Base-by-base conservation (phyloP, 2,329 filamentous ascomycete species). In the Hypoxylon sp. region DNA sequence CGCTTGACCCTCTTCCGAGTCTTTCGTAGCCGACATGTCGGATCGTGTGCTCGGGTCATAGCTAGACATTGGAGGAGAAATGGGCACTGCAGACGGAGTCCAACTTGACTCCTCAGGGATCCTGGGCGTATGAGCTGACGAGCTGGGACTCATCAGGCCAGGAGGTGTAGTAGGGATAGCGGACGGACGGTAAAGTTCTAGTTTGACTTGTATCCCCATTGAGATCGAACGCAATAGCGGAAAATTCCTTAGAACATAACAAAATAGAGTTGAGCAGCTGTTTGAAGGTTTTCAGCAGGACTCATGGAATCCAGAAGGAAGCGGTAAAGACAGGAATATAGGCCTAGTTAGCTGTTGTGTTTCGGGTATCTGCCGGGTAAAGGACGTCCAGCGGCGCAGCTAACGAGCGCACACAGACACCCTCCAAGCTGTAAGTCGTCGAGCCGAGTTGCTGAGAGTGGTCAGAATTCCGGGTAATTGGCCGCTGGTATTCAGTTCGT, bases 21-120 rank as follows among this genome's bases (percentile, higher is more conserved):
- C 77, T 72, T 79, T 80, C 62, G 77, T 78, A 66, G 78, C 71
- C 70, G 78, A 78, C 80, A 83, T 80, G 63, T 82, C 80, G 75
- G 77, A 72, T 73, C 76, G 80, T 66, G 78, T 73, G 68, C 77
- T 74, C 67, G 80, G 82, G 61, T 85, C 85, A 86, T 87, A 84
- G 76, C 80, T 83, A 74, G 85, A 84, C 86, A 87, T 88, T 70
- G 83, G 83, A 75, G 85, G 81, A 67, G 84, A 84, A 66, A 83
- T 78, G 62, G 82, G 81, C 63, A 77, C 76, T 20, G 38, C 11
- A 65, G 76, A 74, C 52, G 78, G 78, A 53, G 78, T 79, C 81
- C 83, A 84, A 60, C 78, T 74, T 71, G 80, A 78, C 68, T 84
- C 83, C 72, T 80, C 82, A 53, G 79, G 79, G 22, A 79, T 78